phyloP scores from a whole-genome alignment of 2,329 filamentous ascomycete genomes.

The Lachnellula occidentalis region DNA sequence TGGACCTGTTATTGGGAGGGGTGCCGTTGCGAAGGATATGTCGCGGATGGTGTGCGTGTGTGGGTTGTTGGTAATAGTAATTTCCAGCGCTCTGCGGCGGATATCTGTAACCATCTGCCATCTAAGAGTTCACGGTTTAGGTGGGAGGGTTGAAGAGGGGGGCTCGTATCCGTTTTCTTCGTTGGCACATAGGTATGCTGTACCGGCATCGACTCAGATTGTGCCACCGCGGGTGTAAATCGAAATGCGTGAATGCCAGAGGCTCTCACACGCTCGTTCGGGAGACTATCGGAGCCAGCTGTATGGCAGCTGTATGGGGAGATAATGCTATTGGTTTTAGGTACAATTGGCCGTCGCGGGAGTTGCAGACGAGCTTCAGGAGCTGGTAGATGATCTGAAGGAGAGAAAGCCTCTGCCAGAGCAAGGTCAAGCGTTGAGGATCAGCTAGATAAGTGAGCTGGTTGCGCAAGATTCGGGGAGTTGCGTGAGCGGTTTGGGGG shows the following conservation, averaged over 20 bases:
- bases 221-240: background rate
- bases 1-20: slow-evolving; percentile 38
- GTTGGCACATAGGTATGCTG: slow-evolving; percentile 32
- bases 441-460: background rate
- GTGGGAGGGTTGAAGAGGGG: slow-evolving; percentile 24
- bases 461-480: background rate
- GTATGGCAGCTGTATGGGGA: background rate
- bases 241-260: background rate
- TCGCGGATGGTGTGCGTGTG: slow-evolving; percentile 36
- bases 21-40: slow-evolving; percentile 37
- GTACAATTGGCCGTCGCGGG: slow-evolving; percentile 1
- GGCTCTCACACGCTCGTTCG: background rate
- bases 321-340: background rate
- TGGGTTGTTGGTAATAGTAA: slow-evolving; percentile 49
- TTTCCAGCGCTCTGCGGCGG: slow-evolving; percentile 53
- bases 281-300: background rate
- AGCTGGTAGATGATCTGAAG: background rate
- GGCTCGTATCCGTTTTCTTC: slow-evolving; percentile 30
- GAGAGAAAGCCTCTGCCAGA: background rate
- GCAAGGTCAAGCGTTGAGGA: background rate
- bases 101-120: slow-evolving; percentile 66
- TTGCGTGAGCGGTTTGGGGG: background rate
- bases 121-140: slow-evolving; percentile 41
- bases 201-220: slow-evolving; percentile 26
- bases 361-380: slow-evolving; percentile 1